Evolutionary conservation across 2,329 filamentous ascomycete species (phyloP).

Genomic region (Lachnellula occidentalis): DNA sequence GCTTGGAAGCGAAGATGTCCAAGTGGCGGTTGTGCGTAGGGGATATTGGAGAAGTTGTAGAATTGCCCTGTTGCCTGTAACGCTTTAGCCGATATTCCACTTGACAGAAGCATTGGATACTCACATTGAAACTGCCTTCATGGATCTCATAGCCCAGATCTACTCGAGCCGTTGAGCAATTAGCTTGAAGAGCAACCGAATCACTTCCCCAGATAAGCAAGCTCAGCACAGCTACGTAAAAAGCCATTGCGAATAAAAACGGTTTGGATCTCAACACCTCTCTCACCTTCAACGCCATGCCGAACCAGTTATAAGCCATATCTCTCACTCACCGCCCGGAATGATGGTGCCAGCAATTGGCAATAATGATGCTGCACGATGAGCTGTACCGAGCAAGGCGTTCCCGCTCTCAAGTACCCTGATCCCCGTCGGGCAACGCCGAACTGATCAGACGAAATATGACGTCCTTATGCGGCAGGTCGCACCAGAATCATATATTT

Average conservation of each 20-base stretch:
- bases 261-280: neutral
- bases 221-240: neutral
- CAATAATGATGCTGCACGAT: neutral
- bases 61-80: conserved; percentile 27
- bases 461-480: neutral
- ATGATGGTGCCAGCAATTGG: no score
- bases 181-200: neutral
- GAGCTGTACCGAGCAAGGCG: neutral
- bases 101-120: neutral
- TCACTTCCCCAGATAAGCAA: neutral
- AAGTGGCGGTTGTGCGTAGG: conserved; percentile 38
- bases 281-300: neutral
- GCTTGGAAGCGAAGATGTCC: conserved; percentile 39
- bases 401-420: neutral
- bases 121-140: conserved; percentile 40
- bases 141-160: conserved; percentile 51
- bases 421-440: neutral
- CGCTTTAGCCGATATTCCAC: neutral
- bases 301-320: neutral
- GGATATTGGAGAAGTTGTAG: conserved; percentile 37
- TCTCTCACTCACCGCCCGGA: no score
- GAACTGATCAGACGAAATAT: neutral
- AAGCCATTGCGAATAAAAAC: neutral
- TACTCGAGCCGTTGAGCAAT: conserved; percentile 27
- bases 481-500: neutral